Base-by-base conservation (phyloP, 257 asterid genomes). In the Scutellaria minor region DNA sequence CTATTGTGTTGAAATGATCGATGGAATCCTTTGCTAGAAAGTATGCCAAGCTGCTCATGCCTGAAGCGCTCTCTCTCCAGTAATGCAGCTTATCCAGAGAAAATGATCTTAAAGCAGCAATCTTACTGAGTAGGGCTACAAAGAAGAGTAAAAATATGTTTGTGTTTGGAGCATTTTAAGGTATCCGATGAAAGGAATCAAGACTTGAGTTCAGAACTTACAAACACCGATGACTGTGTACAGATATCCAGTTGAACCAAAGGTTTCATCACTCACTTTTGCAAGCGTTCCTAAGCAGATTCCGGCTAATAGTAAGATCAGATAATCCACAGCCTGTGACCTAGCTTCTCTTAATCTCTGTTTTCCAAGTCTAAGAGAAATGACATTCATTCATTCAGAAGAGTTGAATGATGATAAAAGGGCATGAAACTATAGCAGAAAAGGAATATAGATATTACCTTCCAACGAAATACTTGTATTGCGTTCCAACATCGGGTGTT, bases 141-240 rank as follows among this genome's bases (percentile, higher is more conserved):
- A 80, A 74, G 45, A 73, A 18, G 54, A 35, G 35, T 55, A 44
- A 13, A 50, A 37, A 59, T 60, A 12, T 40, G 22, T 37, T 12
- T 59, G 59, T 53, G 37, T 53, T 15, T 50, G 18, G 2, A 22
- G 6, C n/a, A 18, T 54, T 22, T 55, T 44, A 42, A 63, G 68
- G 20, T 42, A 42, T 18, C 5, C 18, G 12, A 18, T 15, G 10
- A 13, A 22, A 48, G 56, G 67, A 24, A 46, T 65, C 58, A 35
- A 45, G 18, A 61, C 6, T 35, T 44, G 62, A 59, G 67, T 54
- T 73, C 6, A 27, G 13, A 54, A 86, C 99, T 90, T 87, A 92
- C 99, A 86, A 66, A 95, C 98, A 72, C 89, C 97, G 47, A 95
- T 95, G 81, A 95, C 96, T n/a, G 99, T 92, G 85, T 90, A 92